These are phyloP conservation scores for Cytidiella melzeri DNA, from an alignment of 768 basidiomycete genomes.

Conservation along the genomic window DNA sequence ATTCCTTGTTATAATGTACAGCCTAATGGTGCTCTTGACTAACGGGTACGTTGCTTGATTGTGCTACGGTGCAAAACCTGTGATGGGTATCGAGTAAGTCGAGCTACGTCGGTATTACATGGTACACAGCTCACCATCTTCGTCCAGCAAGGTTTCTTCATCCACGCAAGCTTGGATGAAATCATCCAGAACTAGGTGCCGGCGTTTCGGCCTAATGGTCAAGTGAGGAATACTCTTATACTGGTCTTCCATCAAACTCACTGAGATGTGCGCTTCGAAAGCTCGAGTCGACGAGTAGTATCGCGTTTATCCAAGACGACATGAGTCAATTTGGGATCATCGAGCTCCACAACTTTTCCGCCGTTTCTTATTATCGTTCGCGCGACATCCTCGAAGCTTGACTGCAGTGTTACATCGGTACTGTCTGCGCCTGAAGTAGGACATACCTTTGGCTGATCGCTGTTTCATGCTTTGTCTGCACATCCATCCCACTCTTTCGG, in stretches of 20 bases:
- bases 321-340: slow-evolving; percentile 81
- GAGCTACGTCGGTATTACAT: too few species aligned
- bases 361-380: slow-evolving; percentile 60
- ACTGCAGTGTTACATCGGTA: neutral
- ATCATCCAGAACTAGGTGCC: slow-evolving; percentile 71
- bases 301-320: slow-evolving; percentile 82
- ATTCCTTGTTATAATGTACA: neutral
- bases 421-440: neutral
- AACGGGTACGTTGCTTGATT: too few species aligned
- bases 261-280: slow-evolving; percentile 70
- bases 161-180: slow-evolving; percentile 76
- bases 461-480: slow-evolving; percentile 47
- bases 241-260: slow-evolving; percentile 28
- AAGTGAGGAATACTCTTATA: slow-evolving; percentile 8
- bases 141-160: slow-evolving; percentile 78
- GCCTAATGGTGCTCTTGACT: too few species aligned
- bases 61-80: neutral
- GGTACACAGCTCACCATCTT: slow-evolving; percentile 71
- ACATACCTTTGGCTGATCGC: slow-evolving; percentile 50
- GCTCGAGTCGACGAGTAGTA: slow-evolving; percentile 58
- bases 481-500: slow-evolving; percentile 49
- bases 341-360: slow-evolving; percentile 61
- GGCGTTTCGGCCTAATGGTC: slow-evolving; percentile 62
- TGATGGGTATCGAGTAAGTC: neutral
- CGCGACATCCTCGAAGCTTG: slow-evolving; percentile 51